Base-by-base conservation (phyloP, 2,329 filamentous ascomycete genomes). In the Neofusicoccum parvum region DNA sequence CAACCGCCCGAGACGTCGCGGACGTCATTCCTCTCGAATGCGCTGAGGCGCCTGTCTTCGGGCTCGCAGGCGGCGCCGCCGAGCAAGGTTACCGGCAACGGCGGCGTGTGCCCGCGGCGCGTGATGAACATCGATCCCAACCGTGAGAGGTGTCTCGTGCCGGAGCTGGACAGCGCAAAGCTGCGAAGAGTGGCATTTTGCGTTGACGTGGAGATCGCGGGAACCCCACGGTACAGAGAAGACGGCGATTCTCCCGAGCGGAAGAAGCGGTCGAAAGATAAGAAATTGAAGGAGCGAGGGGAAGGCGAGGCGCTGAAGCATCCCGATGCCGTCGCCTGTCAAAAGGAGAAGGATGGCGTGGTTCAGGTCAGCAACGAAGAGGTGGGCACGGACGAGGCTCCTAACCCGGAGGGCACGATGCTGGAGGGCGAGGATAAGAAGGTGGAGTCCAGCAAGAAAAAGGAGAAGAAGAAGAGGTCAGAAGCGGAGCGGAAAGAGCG, bases 141-240 rank as follows among this genome's bases (percentile, higher is more conserved):
- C 70, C 87, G 95, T 48, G 89, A 94, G 73, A 84, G 95, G 69
- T 96, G 92, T 75, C 85, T 87, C 27, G 87, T 98, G 36, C 82
- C 87, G 4, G 94, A 96, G 70, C 82, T 99, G 53, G 89, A 93
- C 69, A 87, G 90, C 72, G 87, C 87, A 56, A 97, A 95, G 75
- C 79, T 99, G 67, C 87, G 92, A 63, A 88, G 93, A 62, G 95
- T 99, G 0, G 91, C 94, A 0, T 99, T 99, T 74, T 97, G 92
- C 71, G 95, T 99, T 2, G 95, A 99, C 73, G 94, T 99, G 4
- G 95, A 99, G 77, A 96, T 99, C 73, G 94, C 94, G 3, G 92
- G 93, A 0, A 88, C 92, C 73, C 92, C 94, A 27, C 89, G 87
- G 70, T 95, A 96, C 70, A 80, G 75, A 53, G 79, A 82, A 14